Base-by-base conservation (phyloP, 441 rosid species). In the Bruguiera hainesii region DNA sequence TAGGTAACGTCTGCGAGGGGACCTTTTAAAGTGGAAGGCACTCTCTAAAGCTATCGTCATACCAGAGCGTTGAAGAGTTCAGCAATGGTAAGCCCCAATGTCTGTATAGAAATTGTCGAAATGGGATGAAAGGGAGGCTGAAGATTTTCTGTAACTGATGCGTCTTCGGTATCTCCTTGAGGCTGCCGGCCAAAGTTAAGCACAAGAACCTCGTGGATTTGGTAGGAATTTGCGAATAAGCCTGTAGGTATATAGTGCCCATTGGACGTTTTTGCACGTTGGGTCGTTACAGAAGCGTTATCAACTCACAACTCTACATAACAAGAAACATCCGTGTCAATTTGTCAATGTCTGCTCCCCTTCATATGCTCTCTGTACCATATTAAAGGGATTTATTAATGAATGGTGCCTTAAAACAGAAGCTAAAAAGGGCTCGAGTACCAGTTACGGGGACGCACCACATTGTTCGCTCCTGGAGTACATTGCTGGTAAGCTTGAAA, bases 181-280 rank as follows among this genome's bases (percentile, higher is more conserved):
- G 64, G 56, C 79, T 84, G 7, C 79, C 84, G 39, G 77, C 85
- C 0, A 79, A 76, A 61, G 85, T 84, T 16, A 71, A 73, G 76
- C 91, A 86, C 70, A 75, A 63, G 53, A 86, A 86, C 75, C 89
- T 86, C 13, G 82, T 82, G 23, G 68, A 74, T 56, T 73, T 88
- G 83, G 81, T 88, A 25, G 90, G 94, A 39, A 86, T 78, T 57
- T 86, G 89, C 70, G 87, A 86, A 78, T 83, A 83, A 75, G 39
- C 79, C 46, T 84, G 90, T 84, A 71, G 23, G 69, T 37, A 42
- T 4, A 75, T 37, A 6, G 6, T 52, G n/a, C 21, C 25, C 26
- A 52, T 20, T 8, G 13, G 5, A 20, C 21, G n/a, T n/a, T 52
- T 25, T 52, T 6, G 28, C 10, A 52, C 2, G 2, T 52, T 20